These are phyloP conservation scores for Penicillium canescens DNA, from an alignment of 495 filamentous ascomycete species.

Conservation along the genomic window DNA sequence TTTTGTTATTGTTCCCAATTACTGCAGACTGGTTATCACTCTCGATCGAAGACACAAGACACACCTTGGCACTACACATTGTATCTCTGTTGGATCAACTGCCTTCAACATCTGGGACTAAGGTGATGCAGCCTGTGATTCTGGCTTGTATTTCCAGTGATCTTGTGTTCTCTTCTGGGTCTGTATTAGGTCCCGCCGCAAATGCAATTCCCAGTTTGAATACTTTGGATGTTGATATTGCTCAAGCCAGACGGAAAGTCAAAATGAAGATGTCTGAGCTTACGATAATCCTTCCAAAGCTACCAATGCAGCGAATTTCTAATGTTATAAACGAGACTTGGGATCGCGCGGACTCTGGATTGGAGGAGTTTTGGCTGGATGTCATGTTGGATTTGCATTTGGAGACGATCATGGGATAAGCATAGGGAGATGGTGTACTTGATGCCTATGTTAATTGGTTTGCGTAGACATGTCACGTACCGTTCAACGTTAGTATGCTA, in stretches of 20 bases:
- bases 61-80: slow-evolving; percentile 22
- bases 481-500: no score
- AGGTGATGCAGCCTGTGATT: slow-evolving; percentile 25
- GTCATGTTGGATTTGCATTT: slow-evolving; percentile 26
- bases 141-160: slow-evolving; percentile 26
- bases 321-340: slow-evolving; percentile 24
- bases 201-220: slow-evolving; percentile 22
- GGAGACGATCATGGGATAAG: slow-evolving; percentile 28
- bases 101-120: slow-evolving; percentile 23
- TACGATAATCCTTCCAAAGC: slow-evolving; percentile 23
- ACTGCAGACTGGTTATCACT: neutral
- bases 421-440: neutral
- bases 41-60: slow-evolving; percentile 16
- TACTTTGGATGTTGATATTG: slow-evolving; percentile 27
- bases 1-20: slow-evolving; percentile 16
- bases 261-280: slow-evolving; percentile 25
- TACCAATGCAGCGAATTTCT: slow-evolving; percentile 24
- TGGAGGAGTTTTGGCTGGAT: slow-evolving; percentile 23
- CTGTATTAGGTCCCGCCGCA: slow-evolving; percentile 17
- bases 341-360: slow-evolving; percentile 22
- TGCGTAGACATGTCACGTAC: no score
- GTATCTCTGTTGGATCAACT: slow-evolving; percentile 27
- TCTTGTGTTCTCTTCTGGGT: slow-evolving; percentile 24
- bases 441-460: no score
- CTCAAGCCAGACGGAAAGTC: slow-evolving; percentile 25